Base-by-base conservation (phyloP, 2,329 filamentous ascomycete species). In the Emericellopsis atlantica region DNA sequence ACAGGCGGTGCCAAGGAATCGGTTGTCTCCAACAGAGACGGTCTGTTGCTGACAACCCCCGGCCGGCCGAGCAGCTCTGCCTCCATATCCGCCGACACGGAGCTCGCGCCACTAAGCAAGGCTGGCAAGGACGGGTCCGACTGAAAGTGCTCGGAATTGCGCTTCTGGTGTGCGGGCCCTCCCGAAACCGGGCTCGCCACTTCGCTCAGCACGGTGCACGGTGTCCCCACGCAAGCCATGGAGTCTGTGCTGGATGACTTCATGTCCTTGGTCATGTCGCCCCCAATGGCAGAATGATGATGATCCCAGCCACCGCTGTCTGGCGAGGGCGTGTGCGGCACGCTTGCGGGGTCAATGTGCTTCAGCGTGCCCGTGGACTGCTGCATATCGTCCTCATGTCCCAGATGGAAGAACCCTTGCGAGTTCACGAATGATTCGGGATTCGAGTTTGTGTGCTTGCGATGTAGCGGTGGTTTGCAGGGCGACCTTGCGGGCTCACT, bases 41-140 rank as follows among this genome's bases (percentile, higher is more conserved):
- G 56, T 15, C 61, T 60, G 4, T 45, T 49, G 38, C 60, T 60
- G 6, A 72, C 59, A 6, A 65, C 58, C 5, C 66, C 69, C 9
- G 71, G 72, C 18, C 59, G 63, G 41, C 68, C 59, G 4, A 79
- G 59, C 32, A 78, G 73, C 38, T 81, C 77, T 1, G 69, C 73
- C 46, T 81, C 77, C 18, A 71, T 61, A 48, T 80, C 77, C 1
- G 72, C 74, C 12, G 75, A 81, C 9, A 80, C 68, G 3, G 77
- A 81, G 50, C 76, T 79, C 8, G 76, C 74, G 10, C 76, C 74
- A 43, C 76, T 81, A 10, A 81, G 62, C 7, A 81, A 59, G 6
- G 76, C 76, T 10, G 77, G 77, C 3, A 81, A 57, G 5, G 77
- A 81, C 0, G 76, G 76, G 40, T 81, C 76, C 4, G 76, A 81